phyloP scores from a whole-genome alignment of 306 rosid species.

The Potentilla sterilis region DNA sequence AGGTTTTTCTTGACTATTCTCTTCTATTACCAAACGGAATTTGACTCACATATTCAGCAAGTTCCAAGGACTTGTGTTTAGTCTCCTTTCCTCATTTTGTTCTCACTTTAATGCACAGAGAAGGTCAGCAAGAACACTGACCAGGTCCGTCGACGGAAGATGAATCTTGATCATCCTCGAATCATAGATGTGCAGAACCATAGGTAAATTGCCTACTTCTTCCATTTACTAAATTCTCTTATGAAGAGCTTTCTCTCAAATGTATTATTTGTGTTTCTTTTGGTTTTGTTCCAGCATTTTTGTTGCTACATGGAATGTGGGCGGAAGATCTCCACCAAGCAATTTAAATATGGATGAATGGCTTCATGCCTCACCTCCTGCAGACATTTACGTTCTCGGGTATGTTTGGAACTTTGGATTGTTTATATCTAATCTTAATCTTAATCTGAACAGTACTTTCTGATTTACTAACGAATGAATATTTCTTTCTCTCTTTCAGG shows the following conservation, averaged over 20 bases:
- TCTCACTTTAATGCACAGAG: slow-evolving; percentile 55
- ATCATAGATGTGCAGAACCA: slow-evolving; percentile 93
- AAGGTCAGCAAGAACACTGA: slow-evolving; percentile 68
- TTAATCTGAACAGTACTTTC: slow-evolving; percentile 10
- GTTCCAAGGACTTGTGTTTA: not conserved
- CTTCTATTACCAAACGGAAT: not conserved
- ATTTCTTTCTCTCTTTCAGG: slow-evolving; percentile 42
- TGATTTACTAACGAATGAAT: slow-evolving; percentile 15
- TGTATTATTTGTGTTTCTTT: slow-evolving; percentile 18
- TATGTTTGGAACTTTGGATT: slow-evolving; percentile 33
- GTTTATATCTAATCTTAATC: not conserved
- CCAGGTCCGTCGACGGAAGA: slow-evolving; percentile 68
- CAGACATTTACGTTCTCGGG: slow-evolving; percentile 99
- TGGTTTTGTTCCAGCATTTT: slow-evolving; percentile 59
- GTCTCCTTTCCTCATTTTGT: slow-evolving; percentile 11
- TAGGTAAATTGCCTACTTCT: slow-evolving; percentile 41
- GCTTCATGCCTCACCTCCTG: slow-evolving; percentile 95
- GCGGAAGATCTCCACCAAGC: slow-evolving; percentile 93
- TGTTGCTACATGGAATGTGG: slow-evolving; percentile 98
- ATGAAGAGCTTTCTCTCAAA: slow-evolving; percentile 7
- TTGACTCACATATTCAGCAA: not conserved
- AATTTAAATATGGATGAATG: slow-evolving; percentile 84
- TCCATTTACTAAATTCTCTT: slow-evolving; percentile 20
- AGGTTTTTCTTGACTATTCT: slow-evolving; percentile 42
- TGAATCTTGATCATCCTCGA: slow-evolving; percentile 98